Conservation (phyloP, 805 yeast genomes). For the Candida wancherniae region DNA sequence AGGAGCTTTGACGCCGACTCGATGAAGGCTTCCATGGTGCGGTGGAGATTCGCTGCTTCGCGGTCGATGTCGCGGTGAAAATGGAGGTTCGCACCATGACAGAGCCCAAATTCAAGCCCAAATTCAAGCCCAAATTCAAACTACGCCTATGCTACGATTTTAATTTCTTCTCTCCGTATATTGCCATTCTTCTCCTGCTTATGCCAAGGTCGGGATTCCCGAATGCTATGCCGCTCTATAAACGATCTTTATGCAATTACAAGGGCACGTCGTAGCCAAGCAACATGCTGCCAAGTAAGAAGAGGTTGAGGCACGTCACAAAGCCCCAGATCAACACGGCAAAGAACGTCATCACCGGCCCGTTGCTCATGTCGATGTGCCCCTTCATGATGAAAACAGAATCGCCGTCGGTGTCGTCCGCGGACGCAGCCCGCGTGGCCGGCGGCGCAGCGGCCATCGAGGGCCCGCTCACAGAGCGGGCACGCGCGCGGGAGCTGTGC, state of each 20-base stretch:
- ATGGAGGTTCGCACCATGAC: too few relatives aligned
- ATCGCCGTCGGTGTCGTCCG: constrained; percentile 17
- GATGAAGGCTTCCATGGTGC: constrained; percentile 24
- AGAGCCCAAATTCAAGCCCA: too few relatives aligned
- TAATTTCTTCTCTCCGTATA: too few relatives aligned
- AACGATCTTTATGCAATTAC: constrained; percentile 15
- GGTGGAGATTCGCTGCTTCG: too few relatives aligned
- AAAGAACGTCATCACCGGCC: constrained; percentile 45
- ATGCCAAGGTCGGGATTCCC: too few relatives aligned
- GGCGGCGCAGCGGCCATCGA: constrained; percentile 1
- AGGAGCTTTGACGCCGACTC: constrained; percentile 27
- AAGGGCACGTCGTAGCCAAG: constrained; percentile 51
- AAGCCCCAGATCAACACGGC: constrained; percentile 66
- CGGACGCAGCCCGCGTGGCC: not conserved
- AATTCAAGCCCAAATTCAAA: too few relatives aligned
- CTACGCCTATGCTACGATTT: too few relatives aligned
- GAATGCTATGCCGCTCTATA: too few relatives aligned
- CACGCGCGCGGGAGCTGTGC: constrained; percentile 6
- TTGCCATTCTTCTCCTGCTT: too few relatives aligned
- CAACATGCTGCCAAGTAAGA: constrained; percentile 51
- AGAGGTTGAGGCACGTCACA: constrained; percentile 67
- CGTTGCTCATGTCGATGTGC: constrained; percentile 67
- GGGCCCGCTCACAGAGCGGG: constrained; percentile 4
- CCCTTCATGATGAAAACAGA: constrained; percentile 26
- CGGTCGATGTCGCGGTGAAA: too few relatives aligned